Base-by-base conservation (phyloP, 306 rosid genomes). In the Rosa multiflora region DNA sequence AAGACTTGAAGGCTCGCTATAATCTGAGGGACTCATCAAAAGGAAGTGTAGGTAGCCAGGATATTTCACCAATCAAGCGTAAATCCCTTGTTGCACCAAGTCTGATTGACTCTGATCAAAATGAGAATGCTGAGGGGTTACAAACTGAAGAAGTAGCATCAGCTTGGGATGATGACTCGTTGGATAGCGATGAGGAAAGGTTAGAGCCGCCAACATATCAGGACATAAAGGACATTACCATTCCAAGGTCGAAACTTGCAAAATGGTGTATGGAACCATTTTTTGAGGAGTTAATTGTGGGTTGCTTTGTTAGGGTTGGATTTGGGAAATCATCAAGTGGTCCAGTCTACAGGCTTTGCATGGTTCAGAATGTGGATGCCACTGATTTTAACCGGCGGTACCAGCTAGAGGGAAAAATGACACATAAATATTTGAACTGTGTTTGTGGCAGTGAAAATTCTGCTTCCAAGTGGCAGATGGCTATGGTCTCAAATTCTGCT, bases 301-400 rank as follows among this genome's bases (percentile, higher is more conserved):
- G 89, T 32, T 89, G 93, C 80, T 89, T 91, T 81, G 96, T 91
- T 59, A 87, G 96, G 72, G 62, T 91, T 81, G 96, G 91, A 48
- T 68, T 86, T 17, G 89, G 93, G 69, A 89, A 56, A 59, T 87
- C 89, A 20, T 72, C 84, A 0, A 72, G 39, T 42, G 85, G 87
- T 77, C 84, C 96, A 59, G 82, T 84, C 20, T 91, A 91, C 70
- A 89, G 90, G 80, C 89, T 91, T 8, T 87, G 90, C 80, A 81
- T 79, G 83, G 90, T 91, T 6, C 88, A 87, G 53, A 86, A 43
- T 43, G 83, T 91, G 73, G 91, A 89, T 75, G 72, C 80, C 11
- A 78, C 83, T 40, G 75, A 76, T 44, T 86, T 81, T 6, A 76
- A 81, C 39, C 73, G 29, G 70, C 80, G 49, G 56, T 89, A 91